Evolutionary conservation across 2,329 filamentous ascomycete species (phyloP), one percentile per base, ranked within the genome.

Genomic region (Ilyonectria robusta): DNA sequence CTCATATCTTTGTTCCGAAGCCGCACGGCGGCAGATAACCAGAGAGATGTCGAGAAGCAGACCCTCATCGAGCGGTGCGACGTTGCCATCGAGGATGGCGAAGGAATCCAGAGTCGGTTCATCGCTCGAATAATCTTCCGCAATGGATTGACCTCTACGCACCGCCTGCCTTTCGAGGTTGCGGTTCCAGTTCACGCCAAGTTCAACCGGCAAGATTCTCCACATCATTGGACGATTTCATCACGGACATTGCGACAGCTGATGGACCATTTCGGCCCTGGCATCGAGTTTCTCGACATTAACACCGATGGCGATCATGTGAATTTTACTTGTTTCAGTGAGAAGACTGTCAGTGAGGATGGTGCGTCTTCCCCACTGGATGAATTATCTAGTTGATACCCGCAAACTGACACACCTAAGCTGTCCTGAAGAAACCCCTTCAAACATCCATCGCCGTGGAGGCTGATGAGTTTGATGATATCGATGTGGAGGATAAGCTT

Each of bases 241-340:
- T 91, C 92, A 3, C 85, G 89, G 65, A 91, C 91, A 0, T 81
- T 95, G 58, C 88, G 91, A 68, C 92, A 94, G 73, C 87, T 94
- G 68, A 91, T 93, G 81, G 93, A 95, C 66, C 93, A 94, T 76
- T 95, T 95, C 75, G 92, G 92, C 0, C 91, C 92, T 1, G 93
- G 92, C 6, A 94, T 93, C 35, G 93, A 95, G 78, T 91, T 94
- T 71, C 86, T 95, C 2, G 93, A 95, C 72, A 91, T 95, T 69
- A 92, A 93, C 75, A 90, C 91, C 0, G 90, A 94, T 67, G 89
- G 90, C 13, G 89, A 93, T 59, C 88, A 92, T 53, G 90, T 93
- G 17, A 92, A 93, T 64, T 93, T 95, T 74, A 93, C 92, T 29
- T 94, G 92, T 76, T 95, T 93, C 75, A 94, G 92, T 1, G 93